Evolutionary conservation across 345 rosid genomes (phyloP).

Genomic region (Litchi chinensis): DNA sequence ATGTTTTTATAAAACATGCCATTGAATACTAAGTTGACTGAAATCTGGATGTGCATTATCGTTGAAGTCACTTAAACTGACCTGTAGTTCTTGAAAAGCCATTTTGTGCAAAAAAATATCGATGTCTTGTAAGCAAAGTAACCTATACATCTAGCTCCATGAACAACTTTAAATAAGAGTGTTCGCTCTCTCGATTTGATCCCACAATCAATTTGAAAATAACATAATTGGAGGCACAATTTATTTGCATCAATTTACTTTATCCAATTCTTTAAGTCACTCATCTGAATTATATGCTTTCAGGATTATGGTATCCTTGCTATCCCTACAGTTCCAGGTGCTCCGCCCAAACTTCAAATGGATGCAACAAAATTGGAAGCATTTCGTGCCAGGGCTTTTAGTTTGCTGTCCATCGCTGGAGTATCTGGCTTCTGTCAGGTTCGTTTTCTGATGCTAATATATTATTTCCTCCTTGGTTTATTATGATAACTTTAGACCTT

Average conservation of each 20-base stretch:
- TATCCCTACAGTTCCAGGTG: slow-evolving; percentile 81
- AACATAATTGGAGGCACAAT: background rate
- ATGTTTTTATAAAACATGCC: background rate
- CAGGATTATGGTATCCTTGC: slow-evolving; percentile 74
- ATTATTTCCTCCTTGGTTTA: background rate
- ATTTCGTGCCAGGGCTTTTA: slow-evolving; percentile 59
- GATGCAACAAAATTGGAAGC: slow-evolving; percentile 55
- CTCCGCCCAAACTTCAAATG: slow-evolving; percentile 72
- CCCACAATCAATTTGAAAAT: background rate
- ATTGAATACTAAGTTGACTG: background rate
- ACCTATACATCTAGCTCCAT: background rate
- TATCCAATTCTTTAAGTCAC: background rate
- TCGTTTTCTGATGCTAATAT: slow-evolving; percentile 5
- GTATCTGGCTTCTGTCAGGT: slow-evolving; percentile 95
- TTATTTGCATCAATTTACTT: background rate
- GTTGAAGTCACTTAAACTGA: background rate
- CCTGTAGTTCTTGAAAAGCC: background rate
- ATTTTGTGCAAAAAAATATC: background rate
- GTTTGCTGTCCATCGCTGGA: slow-evolving; percentile 75
- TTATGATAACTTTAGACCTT: background rate
- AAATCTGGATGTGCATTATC: background rate
- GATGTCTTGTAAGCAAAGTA: background rate
- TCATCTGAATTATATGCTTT: background rate
- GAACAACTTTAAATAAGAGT: background rate
- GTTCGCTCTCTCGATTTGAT: background rate